Conservation (phyloP, 2,329 filamentous ascomycete genomes). For the Sordariomycetes sp. region DNA sequence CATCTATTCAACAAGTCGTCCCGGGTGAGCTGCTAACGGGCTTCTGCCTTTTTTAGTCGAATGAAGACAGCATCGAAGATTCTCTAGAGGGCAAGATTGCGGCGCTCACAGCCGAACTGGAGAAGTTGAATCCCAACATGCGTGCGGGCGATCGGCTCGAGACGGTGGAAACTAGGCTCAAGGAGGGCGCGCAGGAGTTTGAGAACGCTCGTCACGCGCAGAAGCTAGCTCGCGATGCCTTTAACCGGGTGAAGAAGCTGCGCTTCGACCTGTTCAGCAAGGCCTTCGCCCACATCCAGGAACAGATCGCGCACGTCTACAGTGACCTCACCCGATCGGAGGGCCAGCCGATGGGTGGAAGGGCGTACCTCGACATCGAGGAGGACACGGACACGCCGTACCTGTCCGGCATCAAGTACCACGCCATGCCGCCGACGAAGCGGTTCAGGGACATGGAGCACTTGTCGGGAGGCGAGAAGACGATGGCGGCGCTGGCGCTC, state of each 20-base stretch:
- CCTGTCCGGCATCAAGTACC: slow-evolving; percentile 90
- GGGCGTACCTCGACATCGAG: slow-evolving; percentile 76
- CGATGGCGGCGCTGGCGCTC: slow-evolving; percentile 92
- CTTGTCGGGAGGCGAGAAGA: slow-evolving; percentile 93
- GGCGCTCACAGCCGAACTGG: slow-evolving; percentile 62
- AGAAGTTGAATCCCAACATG: slow-evolving; percentile 95
- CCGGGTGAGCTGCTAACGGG: not conserved
- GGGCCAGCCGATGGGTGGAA: slow-evolving; percentile 86
- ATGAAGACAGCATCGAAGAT: slow-evolving; percentile 59
- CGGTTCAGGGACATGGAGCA: slow-evolving; percentile 99
- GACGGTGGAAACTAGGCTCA: slow-evolving; percentile 69
- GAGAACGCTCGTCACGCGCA: slow-evolving; percentile 68
- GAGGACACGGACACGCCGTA: slow-evolving; percentile 96
- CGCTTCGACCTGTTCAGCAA: slow-evolving; percentile 89
- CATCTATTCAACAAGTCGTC: not conserved
- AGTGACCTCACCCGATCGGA: slow-evolving; percentile 84
- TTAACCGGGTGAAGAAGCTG: slow-evolving; percentile 67
- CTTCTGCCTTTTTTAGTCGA: slow-evolving; percentile 31
- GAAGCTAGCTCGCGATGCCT: slow-evolving; percentile 66
- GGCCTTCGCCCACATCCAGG: slow-evolving; percentile 86
- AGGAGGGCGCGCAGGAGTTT: slow-evolving; percentile 78
- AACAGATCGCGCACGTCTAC: slow-evolving; percentile 89
- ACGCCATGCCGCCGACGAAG: slow-evolving; percentile 96
- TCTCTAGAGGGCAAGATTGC: slow-evolving; percentile 66
- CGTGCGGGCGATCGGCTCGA: slow-evolving; percentile 86